Conservation (phyloP, 2,329 filamentous ascomycete species). For the Xylariaceae sp. region DNA sequence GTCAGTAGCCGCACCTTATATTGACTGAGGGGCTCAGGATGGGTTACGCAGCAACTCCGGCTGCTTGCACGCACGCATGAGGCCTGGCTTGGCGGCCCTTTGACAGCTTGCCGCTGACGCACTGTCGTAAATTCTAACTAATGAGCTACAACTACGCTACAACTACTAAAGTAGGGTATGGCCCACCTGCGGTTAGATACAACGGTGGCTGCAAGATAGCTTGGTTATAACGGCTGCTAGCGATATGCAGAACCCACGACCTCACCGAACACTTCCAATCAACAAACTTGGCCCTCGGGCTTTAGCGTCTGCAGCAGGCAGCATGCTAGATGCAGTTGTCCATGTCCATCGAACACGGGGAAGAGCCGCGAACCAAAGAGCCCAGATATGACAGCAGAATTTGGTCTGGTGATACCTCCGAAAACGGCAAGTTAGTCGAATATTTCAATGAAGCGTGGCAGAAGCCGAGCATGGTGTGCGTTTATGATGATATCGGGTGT, state of each 20-base stretch:
- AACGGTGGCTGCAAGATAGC: constrained; percentile 2
- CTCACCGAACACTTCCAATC: neutral
- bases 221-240: constrained; percentile 5
- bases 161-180: constrained; percentile 10
- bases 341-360: constrained; percentile 3
- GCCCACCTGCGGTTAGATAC: constrained; percentile 5
- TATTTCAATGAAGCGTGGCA: neutral
- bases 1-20: constrained; percentile 11
- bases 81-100: neutral
- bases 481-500: neutral
- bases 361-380: no score
- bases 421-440: neutral
- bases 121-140: neutral
- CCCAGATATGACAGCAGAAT: no score
- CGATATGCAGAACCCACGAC: neutral
- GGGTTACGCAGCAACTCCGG: constrained; percentile 12
- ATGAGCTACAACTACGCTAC: neutral
- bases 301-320: constrained; percentile 2
- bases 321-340: constrained; percentile 13
- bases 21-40: constrained; percentile 6
- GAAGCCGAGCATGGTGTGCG: neutral
- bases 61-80: constrained; percentile 10
- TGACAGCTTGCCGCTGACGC: constrained; percentile 12
- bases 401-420: no score
- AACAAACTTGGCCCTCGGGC: constrained; percentile 1